These are phyloP conservation scores for Porpolomopsis calyptriformis DNA, from an alignment of 768 basidiomycete genomes.

Conservation along the genomic window DNA sequence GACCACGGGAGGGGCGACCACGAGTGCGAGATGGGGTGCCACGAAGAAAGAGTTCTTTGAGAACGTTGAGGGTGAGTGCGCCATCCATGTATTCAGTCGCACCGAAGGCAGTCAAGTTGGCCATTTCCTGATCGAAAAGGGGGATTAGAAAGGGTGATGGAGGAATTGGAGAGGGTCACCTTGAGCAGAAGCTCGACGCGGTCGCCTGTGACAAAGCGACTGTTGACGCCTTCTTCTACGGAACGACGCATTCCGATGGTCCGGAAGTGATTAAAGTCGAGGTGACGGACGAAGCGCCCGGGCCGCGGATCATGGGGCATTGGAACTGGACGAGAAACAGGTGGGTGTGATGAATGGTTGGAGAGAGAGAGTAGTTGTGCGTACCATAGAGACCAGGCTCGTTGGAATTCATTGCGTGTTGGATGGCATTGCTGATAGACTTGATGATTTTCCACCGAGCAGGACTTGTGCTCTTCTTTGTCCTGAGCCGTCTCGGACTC, in stretches of 20 bases:
- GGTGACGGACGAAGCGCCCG: conserved; percentile 70
- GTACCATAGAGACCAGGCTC: conserved; percentile 66
- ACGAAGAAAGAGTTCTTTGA: conserved; percentile 85
- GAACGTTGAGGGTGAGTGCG: conserved; percentile 70
- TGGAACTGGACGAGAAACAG: conserved; percentile 44
- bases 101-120: conserved; percentile 79
- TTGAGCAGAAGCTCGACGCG: conserved; percentile 71
- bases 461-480: conserved; percentile 64
- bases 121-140: conserved; percentile 56
- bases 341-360: conserved; percentile 1
- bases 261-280: conserved; percentile 95
- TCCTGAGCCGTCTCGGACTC: conserved; percentile 63
- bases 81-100: conserved; percentile 99
- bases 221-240: conserved; percentile 78
- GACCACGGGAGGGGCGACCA: conserved; percentile 58
- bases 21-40: conserved; percentile 62
- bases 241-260: conserved; percentile 94
- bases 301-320: conserved; percentile 60
- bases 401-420: conserved; percentile 51
- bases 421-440: conserved; percentile 69
- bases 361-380: conserved; percentile 14
- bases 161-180: conserved; percentile 29
- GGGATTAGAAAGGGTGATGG: conserved; percentile 6
- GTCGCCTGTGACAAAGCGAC: conserved; percentile 88
- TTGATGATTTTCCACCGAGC: conserved; percentile 76